Conservation (phyloP, 1,139 yeast genomes). For the Debaryomycetaceae sp. region DNA sequence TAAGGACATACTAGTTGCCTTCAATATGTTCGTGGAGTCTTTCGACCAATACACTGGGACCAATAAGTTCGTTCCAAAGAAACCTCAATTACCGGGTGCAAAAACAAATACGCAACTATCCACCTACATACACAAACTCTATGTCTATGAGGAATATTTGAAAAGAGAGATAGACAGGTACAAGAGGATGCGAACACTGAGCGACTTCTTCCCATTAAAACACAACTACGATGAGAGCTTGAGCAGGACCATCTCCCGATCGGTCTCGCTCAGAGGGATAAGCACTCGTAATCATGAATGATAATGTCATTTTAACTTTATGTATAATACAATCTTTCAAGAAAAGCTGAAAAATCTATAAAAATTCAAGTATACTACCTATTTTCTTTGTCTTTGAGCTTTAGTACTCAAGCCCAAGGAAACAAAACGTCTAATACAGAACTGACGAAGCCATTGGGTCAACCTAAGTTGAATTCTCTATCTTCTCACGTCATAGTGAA, state of each 20-base stretch:
- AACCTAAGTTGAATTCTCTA: no score
- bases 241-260: neutral
- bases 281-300: neutral
- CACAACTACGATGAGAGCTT: neutral
- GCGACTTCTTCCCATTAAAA: neutral
- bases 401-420: no score
- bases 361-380: no score
- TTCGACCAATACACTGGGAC: neutral
- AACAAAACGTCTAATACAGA: no score
- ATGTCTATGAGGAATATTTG: conserved; percentile 12
- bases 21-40: conserved; percentile 1
- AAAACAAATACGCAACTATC: conserved; percentile 24
- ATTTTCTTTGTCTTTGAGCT: no score
- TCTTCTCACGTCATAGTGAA: no score
- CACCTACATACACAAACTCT: conserved; percentile 18
- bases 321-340: no score
- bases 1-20: conserved; percentile 6
- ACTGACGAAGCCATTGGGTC: no score
- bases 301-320: no score
- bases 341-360: no score
- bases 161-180: neutral
- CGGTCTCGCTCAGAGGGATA: neutral
- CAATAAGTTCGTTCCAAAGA: conserved; percentile 1
- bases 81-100: conserved; percentile 18
- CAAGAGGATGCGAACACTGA: neutral